These are phyloP conservation scores for Takashimella koratensis DNA, from an alignment of 1,284 basidiomycete species.

Conservation along the genomic window DNA sequence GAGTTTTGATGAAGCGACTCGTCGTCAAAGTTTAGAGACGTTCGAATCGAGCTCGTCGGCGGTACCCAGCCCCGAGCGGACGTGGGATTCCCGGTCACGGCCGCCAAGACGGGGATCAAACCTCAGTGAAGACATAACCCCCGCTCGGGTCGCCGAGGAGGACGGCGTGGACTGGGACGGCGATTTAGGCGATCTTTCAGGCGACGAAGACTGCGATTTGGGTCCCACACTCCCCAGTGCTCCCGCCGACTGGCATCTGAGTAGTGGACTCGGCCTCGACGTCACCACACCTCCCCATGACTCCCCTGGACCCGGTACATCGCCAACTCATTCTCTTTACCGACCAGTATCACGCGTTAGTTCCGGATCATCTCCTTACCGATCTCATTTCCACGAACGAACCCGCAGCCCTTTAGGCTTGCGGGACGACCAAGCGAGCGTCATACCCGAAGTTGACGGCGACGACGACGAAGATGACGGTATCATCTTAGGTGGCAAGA, in stretches of 20 bases:
- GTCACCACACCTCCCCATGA: background rate
- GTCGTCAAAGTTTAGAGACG: conserved; percentile 24
- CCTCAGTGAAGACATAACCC: conserved; percentile 24
- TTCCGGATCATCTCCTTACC: background rate
- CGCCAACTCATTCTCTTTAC: background rate
- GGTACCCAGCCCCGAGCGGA: conserved; percentile 9
- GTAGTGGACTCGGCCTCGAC: background rate
- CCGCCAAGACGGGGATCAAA: conserved; percentile 26
- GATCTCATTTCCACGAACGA: background rate
- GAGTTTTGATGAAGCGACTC: conserved; percentile 23
- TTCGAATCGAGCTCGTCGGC: conserved; percentile 28
- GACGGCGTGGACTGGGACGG: conserved; percentile 45
- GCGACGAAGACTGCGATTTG: conserved; percentile 15
- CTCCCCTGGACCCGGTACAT: background rate
- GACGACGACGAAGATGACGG: background rate
- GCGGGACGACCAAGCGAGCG: background rate
- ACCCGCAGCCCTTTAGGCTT: background rate
- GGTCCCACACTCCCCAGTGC: conserved; percentile 16
- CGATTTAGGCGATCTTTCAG: conserved; percentile 16
- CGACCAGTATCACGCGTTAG: background rate
- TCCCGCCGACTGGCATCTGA: conserved; percentile 17
- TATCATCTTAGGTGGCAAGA: background rate
- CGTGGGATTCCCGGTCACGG: conserved; percentile 14
- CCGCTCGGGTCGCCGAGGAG: conserved; percentile 14
- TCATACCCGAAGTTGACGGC: background rate